Evolutionary conservation across 2,329 filamentous ascomycete genomes (phyloP).

Genomic region (Juglanconis juglandina): DNA sequence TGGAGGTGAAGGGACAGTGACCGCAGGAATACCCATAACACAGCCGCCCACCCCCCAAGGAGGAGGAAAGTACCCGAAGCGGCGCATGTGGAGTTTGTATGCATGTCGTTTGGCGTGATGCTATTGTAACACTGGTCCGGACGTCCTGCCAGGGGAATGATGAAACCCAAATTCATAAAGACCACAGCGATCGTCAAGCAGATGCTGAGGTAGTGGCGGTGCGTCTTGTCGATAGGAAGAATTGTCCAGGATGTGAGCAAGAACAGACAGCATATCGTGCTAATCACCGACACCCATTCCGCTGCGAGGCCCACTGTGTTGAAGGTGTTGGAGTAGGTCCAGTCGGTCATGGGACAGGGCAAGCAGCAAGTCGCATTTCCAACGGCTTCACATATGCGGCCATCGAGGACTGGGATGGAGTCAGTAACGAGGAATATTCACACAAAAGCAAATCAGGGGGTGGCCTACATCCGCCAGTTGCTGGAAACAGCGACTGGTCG

Average conservation of each 20-base stretch:
- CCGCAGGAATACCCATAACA: slow-evolving; percentile 89
- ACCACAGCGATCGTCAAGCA: slow-evolving; percentile 74
- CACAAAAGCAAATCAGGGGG: not conserved
- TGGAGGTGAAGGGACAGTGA: slow-evolving; percentile 91
- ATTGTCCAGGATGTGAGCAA: slow-evolving; percentile 75
- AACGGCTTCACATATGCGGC: slow-evolving; percentile 50
- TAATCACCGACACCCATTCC: slow-evolving; percentile 79
- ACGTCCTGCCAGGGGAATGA: slow-evolving; percentile 75
- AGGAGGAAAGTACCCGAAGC: slow-evolving; percentile 84
- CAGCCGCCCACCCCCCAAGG: slow-evolving; percentile 77
- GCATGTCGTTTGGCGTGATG: slow-evolving; percentile 94
- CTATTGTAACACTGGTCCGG: slow-evolving; percentile 81
- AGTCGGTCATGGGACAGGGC: slow-evolving; percentile 84
- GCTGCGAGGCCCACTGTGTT: slow-evolving; percentile 58
- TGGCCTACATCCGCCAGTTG: slow-evolving; percentile 17
- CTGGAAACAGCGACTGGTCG: slow-evolving; percentile 12
- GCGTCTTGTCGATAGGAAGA: slow-evolving; percentile 82
- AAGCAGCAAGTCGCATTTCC: slow-evolving; percentile 69
- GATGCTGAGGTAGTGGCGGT: slow-evolving; percentile 89
- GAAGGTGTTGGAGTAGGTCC: slow-evolving; percentile 63
- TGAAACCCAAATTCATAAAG: slow-evolving; percentile 83
- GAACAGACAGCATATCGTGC: slow-evolving; percentile 69
- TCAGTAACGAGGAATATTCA: slow-evolving; percentile 26
- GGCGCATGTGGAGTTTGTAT: slow-evolving; percentile 74
- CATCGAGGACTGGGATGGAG: slow-evolving; percentile 48